A percentile compares a stretch with the other conserved stretches of the same genome.
Conservation (phyloP, 2,329 filamentous ascomycete genomes). For the Fusarium sp. region DNA sequence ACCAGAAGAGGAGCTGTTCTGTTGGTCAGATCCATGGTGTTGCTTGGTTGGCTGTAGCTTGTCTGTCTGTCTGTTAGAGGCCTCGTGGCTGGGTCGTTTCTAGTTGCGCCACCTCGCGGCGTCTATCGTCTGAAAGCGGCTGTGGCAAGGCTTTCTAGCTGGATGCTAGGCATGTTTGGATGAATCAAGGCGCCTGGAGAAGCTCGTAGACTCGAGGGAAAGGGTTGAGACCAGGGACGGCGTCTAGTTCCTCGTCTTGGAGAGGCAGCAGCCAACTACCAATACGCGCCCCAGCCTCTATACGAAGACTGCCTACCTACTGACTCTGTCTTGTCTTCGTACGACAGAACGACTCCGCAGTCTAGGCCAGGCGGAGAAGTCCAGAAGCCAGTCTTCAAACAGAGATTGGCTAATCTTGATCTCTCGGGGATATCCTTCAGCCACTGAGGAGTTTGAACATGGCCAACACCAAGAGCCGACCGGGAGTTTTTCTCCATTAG, state of each 20-base stretch:
- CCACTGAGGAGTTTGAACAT: not conserved
- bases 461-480: slow-evolving; percentile 11
- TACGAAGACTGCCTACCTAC: not conserved
- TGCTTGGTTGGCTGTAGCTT: slow-evolving; percentile 15
- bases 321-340: not conserved
- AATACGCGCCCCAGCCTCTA: not conserved
- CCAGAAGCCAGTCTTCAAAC: not conserved
- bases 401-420: not conserved
- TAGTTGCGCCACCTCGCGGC: slow-evolving; percentile 26
- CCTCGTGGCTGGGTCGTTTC: slow-evolving; percentile 27
- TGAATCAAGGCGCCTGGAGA: not conserved
- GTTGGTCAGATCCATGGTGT: slow-evolving; percentile 13
- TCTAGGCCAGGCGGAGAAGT: not conserved
- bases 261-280: not conserved
- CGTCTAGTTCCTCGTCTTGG: not conserved
- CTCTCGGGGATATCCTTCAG: not conserved
- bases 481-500: slow-evolving; percentile 22
- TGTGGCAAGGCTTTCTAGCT: slow-evolving; percentile 4
- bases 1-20: not conserved
- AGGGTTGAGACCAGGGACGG: not conserved
- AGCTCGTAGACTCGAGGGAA: not conserved
- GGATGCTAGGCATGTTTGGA: not conserved
- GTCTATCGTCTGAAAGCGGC: slow-evolving; percentile 21
- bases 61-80: slow-evolving; percentile 1
- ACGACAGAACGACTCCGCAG: not conserved